Base-by-base conservation (phyloP, 768 basidiomycete species). In the Suillus weaverae region DNA sequence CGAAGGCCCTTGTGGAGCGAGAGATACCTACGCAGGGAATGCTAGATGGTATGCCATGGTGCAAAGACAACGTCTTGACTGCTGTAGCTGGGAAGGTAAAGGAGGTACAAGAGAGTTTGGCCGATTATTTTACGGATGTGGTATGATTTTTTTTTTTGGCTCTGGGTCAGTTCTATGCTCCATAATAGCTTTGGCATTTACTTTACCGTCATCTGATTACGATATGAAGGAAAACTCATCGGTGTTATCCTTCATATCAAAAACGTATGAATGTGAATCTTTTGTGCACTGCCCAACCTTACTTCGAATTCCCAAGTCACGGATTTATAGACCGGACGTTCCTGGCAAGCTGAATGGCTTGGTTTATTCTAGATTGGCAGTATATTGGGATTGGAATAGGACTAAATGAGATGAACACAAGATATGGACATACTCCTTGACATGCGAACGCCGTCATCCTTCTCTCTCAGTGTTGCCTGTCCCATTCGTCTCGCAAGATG, bases 41-140 rank as follows among this genome's bases (percentile, higher is more conserved):
- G 53, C 66, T 79, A 16, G 81, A 83, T 51, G 80, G 79, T 54
- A 77, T 82, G 73, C 80, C 79, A 54, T 74, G 79, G 70, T 84
- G 83, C 67, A 79, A 80, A 65, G 80, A 82, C 39, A 79, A 73
- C 35, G 80, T 80, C 5, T 62, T 83, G 66, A 68, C 72, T 59
- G 83, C 81, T 67, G 79, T 80, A 35, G 72, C 77, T 43, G 78
- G 77, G 64, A 81, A 79, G 66, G 68, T 83, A 68, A 79, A 79
- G 71, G 84, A 84, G 62, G 76, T 81, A 61, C 82, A 80, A 69
- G 82, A 83, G 36, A 78, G 75, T 32, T 71, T 84, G 66, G 81
- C 80, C 38, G 81, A 83, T 62, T 79, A 79, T 70, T 84, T 84
- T 67, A 77, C 78, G 13, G 83, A 84, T 61, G 81, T 81, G 46